Evolutionary conservation across 768 basidiomycete genomes (phyloP).

Genomic region (Heimioporus sp.): DNA sequence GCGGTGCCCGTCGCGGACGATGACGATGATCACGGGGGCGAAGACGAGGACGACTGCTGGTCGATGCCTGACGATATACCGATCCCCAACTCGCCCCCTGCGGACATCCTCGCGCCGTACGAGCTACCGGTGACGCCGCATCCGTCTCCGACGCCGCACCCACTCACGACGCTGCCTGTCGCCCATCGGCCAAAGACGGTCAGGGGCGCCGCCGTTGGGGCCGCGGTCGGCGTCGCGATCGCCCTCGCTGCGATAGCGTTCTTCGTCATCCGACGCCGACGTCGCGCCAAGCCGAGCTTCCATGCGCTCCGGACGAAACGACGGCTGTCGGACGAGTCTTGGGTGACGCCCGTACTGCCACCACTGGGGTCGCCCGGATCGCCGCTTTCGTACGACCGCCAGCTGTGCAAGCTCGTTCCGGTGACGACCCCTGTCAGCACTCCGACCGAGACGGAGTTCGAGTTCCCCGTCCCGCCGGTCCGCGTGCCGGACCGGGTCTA

Average conservation of each 20-base stretch:
- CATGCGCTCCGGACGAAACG: not conserved
- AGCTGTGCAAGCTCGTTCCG: conserved; percentile 15
- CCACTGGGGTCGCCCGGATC: conserved; percentile 4
- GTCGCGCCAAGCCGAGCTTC: conserved; percentile 1
- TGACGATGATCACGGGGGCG: conserved; percentile 9
- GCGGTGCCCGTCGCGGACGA: conserved; percentile 11
- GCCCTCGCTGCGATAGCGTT: conserved; percentile 6
- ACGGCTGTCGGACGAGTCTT: conserved; percentile 26
- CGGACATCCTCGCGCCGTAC: conserved; percentile 12
- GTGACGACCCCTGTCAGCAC: conserved; percentile 17
- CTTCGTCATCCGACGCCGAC: conserved; percentile 13
- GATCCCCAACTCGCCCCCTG: conserved; percentile 1
- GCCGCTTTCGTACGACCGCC: conserved; percentile 8
- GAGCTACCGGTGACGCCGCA: not conserved
- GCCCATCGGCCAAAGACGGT: conserved; percentile 2
- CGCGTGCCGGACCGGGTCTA: conserved; percentile 23
- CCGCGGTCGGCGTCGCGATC: conserved; percentile 13
- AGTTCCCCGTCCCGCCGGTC: conserved; percentile 4
- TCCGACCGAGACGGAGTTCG: conserved; percentile 22
- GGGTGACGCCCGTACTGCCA: conserved; percentile 20
- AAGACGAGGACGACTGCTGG: conserved; percentile 1
- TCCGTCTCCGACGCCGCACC: conserved; percentile 6
- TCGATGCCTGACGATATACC: not conserved
- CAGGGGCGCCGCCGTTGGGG: conserved; percentile 12
- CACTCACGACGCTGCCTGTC: conserved; percentile 11